Evolutionary conservation across 768 basidiomycete species (phyloP).

Genomic region (Pleurotus tuoliensis): DNA sequence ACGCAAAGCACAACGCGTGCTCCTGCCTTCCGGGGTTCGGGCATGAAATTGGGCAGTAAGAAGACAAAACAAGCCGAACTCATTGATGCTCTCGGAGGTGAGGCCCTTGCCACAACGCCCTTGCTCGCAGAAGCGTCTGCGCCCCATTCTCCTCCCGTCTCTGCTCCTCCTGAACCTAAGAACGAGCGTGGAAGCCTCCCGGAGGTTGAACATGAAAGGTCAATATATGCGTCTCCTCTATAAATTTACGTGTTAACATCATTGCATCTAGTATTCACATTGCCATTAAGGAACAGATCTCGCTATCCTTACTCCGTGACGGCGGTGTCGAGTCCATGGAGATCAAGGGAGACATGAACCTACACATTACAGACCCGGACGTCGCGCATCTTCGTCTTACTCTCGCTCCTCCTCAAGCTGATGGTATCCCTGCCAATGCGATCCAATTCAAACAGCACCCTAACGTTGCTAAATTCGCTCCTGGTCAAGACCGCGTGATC

Average conservation of each 20-base stretch:
- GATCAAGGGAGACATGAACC: conserved; percentile 92
- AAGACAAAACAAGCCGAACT: conserved; percentile 88
- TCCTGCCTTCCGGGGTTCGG: conserved; percentile 88
- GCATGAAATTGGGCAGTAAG: conserved; percentile 96
- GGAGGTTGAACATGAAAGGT: conserved; percentile 77
- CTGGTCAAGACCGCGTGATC: conserved; percentile 59
- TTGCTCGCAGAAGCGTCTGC: conserved; percentile 40
- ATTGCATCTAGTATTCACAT: conserved; percentile 70
- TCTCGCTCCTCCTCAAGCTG: conserved; percentile 51
- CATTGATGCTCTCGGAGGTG: conserved; percentile 82
- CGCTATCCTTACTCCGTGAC: conserved; percentile 79
- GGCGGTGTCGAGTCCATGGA: conserved; percentile 90
- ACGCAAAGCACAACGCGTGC: conserved; percentile 48
- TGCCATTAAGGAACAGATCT: conserved; percentile 78
- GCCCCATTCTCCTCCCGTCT: conserved; percentile 27
- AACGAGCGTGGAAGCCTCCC: conserved; percentile 64
- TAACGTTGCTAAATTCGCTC: conserved; percentile 82
- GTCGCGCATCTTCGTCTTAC: conserved; percentile 67
- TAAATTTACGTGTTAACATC: not conserved
- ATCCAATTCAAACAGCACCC: conserved; percentile 98
- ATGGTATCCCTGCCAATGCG: conserved; percentile 45
- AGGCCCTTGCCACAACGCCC: conserved; percentile 51
- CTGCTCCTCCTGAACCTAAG: conserved; percentile 26
- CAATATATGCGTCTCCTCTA: conserved; percentile 5
- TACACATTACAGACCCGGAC: conserved; percentile 77